Conservation (phyloP, 768 basidiomycete genomes). For the Lentinula sp. region DNA sequence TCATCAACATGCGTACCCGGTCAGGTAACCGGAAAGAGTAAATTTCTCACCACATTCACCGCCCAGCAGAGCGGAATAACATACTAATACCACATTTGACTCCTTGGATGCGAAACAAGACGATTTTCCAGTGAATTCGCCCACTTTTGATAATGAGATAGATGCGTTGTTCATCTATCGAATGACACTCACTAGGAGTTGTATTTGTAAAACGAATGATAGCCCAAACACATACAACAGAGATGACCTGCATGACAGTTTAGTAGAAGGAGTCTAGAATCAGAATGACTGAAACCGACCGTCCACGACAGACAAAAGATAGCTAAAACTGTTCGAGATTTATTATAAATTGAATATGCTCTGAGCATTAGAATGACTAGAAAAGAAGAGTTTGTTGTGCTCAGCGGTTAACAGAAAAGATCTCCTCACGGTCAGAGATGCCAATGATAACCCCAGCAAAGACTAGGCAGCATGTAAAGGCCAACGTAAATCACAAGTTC, state of each 20-base stretch:
- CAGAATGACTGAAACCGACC: background rate
- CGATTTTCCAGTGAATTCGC: no score
- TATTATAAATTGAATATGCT: background rate
- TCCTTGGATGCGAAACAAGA: background rate
- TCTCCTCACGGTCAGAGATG: background rate
- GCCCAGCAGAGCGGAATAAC: background rate
- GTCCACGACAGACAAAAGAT: background rate
- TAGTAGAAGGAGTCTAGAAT: no score
- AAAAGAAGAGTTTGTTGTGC: background rate
- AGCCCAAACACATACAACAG: no score
- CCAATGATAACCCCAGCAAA: background rate
- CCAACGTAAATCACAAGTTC: background rate
- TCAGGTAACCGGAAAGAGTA: no score
- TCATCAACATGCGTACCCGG: no score
- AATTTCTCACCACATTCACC: background rate
- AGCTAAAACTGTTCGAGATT: background rate
- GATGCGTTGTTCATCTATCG: no score
- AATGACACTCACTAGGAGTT: no score
- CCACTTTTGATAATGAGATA: no score
- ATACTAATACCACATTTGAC: background rate
- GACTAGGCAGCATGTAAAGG: background rate
- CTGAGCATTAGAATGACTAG: constrained; percentile 1
- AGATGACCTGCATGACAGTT: background rate
- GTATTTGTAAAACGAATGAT: no score
- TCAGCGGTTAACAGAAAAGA: background rate